Conservation (phyloP, 495 filamentous ascomycete genomes). For the Penicillium tannophilum region DNA sequence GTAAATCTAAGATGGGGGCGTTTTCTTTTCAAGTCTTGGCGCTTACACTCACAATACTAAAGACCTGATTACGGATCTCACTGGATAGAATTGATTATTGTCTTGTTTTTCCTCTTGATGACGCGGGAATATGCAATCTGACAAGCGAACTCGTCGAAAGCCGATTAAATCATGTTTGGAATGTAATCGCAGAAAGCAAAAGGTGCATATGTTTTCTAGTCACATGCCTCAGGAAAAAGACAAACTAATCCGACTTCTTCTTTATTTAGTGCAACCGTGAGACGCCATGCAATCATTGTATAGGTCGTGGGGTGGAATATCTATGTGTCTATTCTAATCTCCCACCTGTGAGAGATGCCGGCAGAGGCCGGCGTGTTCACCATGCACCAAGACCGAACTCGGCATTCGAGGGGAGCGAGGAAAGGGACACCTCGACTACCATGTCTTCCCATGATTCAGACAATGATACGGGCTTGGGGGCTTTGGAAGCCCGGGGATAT, state of each 20-base stretch:
- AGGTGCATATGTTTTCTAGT: conserved; percentile 6
- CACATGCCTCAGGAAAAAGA: background rate
- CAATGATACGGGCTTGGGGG: background rate
- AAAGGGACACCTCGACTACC: conserved; percentile 13
- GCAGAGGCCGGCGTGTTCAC: conserved; percentile 7
- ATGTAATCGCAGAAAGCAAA: conserved; percentile 28
- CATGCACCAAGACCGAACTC: conserved; percentile 10
- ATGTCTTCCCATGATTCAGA: conserved; percentile 22
- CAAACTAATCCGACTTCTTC: background rate
- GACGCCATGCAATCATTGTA: conserved; percentile 25
- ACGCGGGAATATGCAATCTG: conserved; percentile 5
- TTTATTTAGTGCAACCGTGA: conserved; percentile 21
- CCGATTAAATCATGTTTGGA: conserved; percentile 27
- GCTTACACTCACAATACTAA: conserved; percentile 13
- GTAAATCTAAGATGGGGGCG: conserved; percentile 5
- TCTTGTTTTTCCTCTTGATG: background rate
- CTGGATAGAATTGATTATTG: background rate
- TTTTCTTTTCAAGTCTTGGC: conserved; percentile 5
- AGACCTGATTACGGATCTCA: background rate
- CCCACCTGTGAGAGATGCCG: background rate
- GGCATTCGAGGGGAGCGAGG: conserved; percentile 2
- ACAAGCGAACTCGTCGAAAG: conserved; percentile 19
- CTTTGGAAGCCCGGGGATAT: conserved; percentile 14
- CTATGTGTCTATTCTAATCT: conserved; percentile 20
- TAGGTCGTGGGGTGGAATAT: conserved; percentile 17